phyloP scores from a whole-genome alignment of 106 monocot genomes.

The Agapanthus africanus region DNA sequence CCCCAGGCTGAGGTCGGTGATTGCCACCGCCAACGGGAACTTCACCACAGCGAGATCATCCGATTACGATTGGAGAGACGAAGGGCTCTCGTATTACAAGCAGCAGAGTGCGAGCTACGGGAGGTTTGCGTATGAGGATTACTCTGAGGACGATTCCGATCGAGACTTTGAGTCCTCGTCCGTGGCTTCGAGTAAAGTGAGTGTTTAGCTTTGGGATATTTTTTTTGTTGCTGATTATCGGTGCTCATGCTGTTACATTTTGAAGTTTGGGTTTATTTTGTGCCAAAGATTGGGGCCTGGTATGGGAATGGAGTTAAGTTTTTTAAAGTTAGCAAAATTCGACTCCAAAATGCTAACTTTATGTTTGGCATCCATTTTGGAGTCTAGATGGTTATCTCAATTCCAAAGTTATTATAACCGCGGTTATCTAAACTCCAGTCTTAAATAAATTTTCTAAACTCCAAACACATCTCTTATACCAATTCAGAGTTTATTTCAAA shows the following conservation, averaged over 20 bases:
- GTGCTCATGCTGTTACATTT: neutral
- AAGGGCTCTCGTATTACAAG: slow-evolving; percentile 6
- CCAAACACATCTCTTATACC: too few species aligned
- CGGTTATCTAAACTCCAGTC: too few species aligned
- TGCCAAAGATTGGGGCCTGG: too few species aligned
- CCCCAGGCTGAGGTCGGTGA: slow-evolving; percentile 69
- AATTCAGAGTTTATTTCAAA: too few species aligned
- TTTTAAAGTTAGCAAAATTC: too few species aligned
- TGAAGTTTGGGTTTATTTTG: neutral
- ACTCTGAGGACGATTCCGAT: slow-evolving; percentile 61
- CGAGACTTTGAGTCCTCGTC: slow-evolving; percentile 26
- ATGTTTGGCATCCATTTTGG: neutral
- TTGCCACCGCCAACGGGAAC: slow-evolving; percentile 50
- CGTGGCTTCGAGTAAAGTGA: slow-evolving; percentile 31
- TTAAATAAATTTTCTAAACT: too few species aligned
- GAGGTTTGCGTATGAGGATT: slow-evolving; percentile 46
- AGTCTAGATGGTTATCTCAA: too few species aligned
- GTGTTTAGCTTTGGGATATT: too few species aligned
- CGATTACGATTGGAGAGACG: slow-evolving; percentile 27
- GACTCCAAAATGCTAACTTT: neutral
- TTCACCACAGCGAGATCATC: slow-evolving; percentile 12
- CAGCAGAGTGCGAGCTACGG: slow-evolving; percentile 34
- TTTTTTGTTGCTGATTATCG: neutral
- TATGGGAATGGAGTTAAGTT: too few species aligned
- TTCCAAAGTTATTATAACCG: too few species aligned